These are phyloP conservation scores for Schizophyllum commune DNA, from an alignment of 1,284 basidiomycete genomes.

Conservation along the genomic window DNA sequence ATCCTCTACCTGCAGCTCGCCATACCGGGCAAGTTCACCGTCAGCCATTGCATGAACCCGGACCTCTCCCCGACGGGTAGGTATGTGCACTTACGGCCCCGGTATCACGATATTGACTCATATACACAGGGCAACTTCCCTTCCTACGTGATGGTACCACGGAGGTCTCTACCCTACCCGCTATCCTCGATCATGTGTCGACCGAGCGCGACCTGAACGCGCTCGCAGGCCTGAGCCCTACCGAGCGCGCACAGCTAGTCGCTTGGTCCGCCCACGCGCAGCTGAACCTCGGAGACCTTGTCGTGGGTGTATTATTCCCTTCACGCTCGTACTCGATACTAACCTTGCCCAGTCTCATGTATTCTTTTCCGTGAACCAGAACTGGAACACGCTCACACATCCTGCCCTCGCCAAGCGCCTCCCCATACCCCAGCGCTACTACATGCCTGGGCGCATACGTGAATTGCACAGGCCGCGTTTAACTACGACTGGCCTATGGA, in stretches of 20 bases:
- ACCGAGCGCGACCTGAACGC: conserved; percentile 30
- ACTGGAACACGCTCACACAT: conserved; percentile 52
- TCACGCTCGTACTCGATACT: not conserved
- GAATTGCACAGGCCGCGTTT: conserved; percentile 47
- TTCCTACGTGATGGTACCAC: conserved; percentile 53
- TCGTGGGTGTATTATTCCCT: conserved; percentile 39
- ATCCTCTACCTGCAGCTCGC: conserved; percentile 59
- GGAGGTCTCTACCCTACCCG: conserved; percentile 41
- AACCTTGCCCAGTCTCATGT: conserved; percentile 37
- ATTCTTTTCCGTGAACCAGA: conserved; percentile 52
- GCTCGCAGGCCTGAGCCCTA: conserved; percentile 26
- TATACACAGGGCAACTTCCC: conserved; percentile 56
- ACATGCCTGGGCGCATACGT: conserved; percentile 58
- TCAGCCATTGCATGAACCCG: conserved; percentile 57
- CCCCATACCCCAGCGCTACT: conserved; percentile 64
- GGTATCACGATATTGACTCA: not conserved
- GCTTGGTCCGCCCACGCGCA: conserved; percentile 63
- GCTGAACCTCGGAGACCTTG: conserved; percentile 57
- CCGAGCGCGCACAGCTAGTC: conserved; percentile 42
- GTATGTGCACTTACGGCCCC: conserved; percentile 21
- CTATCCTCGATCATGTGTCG: conserved; percentile 55
- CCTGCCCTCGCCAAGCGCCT: conserved; percentile 48
- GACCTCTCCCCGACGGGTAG: conserved; percentile 72
- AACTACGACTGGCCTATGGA: conserved; percentile 59
- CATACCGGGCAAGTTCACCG: conserved; percentile 53